A percentile compares a stretch with the other conserved stretches of the same genome.
Conservation (phyloP, 2,329 filamentous ascomycete species). For the Penicillium sp. region DNA sequence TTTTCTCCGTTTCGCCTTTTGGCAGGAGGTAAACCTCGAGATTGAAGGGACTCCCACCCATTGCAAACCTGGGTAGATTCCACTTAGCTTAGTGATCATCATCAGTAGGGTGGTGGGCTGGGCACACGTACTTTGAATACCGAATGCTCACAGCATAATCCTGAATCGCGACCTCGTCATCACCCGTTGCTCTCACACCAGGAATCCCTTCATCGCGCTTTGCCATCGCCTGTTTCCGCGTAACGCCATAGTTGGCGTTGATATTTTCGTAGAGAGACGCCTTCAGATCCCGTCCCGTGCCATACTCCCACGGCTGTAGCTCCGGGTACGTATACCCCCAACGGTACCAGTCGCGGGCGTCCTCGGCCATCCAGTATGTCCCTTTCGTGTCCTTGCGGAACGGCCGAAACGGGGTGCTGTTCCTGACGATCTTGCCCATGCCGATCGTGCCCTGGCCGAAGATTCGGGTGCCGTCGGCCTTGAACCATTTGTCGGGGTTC, state of each 20-base stretch:
- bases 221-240: not conserved
- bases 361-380: not conserved
- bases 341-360: not conserved
- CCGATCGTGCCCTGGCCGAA: not conserved
- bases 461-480: not conserved
- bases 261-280: not conserved
- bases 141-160: not conserved
- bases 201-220: not conserved
- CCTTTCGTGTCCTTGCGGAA: not conserved
- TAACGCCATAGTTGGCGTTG: not conserved
- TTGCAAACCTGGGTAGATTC: not conserved
- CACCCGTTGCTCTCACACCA: not conserved
- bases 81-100: not conserved
- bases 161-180: not conserved
- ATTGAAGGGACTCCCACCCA: not conserved
- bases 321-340: slow-evolving; percentile 6
- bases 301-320: not conserved
- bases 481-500: not conserved
- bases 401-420: not conserved
- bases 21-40: not conserved
- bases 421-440: not conserved
- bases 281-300: not conserved
- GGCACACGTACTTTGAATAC: not conserved
- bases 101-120: too few relatives aligned
- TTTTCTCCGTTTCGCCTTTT: not conserved